Evolutionary conservation across 2,329 filamentous ascomycete species (phyloP), one percentile per base, ranked within the genome.

Genomic region (Zasmidium citrigriseum): DNA sequence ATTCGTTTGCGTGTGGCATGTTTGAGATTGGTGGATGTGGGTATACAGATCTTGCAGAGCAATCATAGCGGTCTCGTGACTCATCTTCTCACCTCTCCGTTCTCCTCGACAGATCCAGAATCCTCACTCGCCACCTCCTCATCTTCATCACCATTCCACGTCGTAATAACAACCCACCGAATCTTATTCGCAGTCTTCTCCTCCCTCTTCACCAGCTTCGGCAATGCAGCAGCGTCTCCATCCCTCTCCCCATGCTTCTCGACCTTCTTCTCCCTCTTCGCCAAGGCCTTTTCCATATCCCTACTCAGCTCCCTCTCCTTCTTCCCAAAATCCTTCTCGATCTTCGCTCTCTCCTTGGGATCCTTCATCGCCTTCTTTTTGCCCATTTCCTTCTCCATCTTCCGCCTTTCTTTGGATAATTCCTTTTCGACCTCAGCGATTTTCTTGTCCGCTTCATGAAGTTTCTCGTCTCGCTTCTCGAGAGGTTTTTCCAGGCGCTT

Each of bases 171-270:
- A 51, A 69, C 50, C 65, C 68, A 71, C 14, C 65, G 49, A 29
- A 70, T 67, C 27, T 69, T 60, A 52, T 67, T 67, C 3, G 64
- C 67, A 23, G 67, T 61, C 57, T 69, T 66, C 49, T 60, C 55
- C 54, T 66, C 61, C 50, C 55, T 60, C 22, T 50, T 54, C 0
- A 27, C 52, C 12, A 12, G 23, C 24, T 49, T 57, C 46, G 12
- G 38, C 46, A 23, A 24, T 18, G 10, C 55, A 55, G 38, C 54
- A 9, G 12, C 18, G 41, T 41, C 46, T 16, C 44, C 47, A 23
- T 34, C 24, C n/a, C 56, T 58, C 44, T 57, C 55, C 3, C 51
- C 56, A 14, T 59, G 50, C 12, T 50, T 57, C 27, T 59, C 60
- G 12, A 52, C 41, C 41, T 52, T 57, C 45, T 55, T 50, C 23